phyloP scores from a whole-genome alignment of 2,329 filamentous ascomycete genomes.

The Byssochlamys sp. region DNA sequence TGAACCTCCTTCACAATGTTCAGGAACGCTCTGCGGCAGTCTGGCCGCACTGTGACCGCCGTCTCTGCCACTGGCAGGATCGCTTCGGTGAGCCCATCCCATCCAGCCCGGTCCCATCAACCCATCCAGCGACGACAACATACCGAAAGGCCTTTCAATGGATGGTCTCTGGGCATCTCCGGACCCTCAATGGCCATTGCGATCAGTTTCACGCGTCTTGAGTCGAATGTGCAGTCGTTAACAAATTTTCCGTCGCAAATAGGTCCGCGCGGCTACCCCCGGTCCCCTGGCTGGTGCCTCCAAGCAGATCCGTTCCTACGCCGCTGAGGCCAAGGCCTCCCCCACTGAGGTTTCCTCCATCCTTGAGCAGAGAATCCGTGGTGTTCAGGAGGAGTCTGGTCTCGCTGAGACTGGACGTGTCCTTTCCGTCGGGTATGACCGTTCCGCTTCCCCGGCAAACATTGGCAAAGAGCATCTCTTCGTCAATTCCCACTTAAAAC shows the following conservation, averaged over 20 bases:
- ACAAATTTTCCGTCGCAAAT: conserved; percentile 33
- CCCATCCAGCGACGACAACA: conserved; percentile 38
- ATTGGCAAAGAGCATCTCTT: conserved; percentile 19
- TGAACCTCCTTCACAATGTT: conserved; percentile 62
- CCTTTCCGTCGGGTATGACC: conserved; percentile 90
- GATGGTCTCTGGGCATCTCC: conserved; percentile 5
- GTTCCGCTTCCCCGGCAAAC: conserved; percentile 12
- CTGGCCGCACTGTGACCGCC: conserved; percentile 86
- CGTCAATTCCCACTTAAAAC: background rate
- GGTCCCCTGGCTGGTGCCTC: conserved; percentile 61
- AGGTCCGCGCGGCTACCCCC: conserved; percentile 82
- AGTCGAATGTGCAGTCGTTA: conserved; percentile 41
- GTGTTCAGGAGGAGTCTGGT: conserved; percentile 90
- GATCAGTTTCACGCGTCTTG: conserved; percentile 13
- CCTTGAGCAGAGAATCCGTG: conserved; percentile 97
- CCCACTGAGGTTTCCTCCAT: conserved; percentile 99
- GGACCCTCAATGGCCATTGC: conserved; percentile 13
- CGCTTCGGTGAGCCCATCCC: conserved; percentile 73
- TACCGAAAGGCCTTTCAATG: conserved; percentile 10
- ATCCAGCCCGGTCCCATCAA: conserved; percentile 32
- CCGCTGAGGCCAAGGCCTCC: conserved; percentile 82
- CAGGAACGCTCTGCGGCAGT: conserved; percentile 95
- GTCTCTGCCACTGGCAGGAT: conserved; percentile 86
- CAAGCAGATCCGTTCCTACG: conserved; percentile 75
- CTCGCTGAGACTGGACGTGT: conserved; percentile 98